Evolutionary conservation across 2,329 filamentous ascomycete species (phyloP).

Genomic region (Cladobotryum mycophilum): DNA sequence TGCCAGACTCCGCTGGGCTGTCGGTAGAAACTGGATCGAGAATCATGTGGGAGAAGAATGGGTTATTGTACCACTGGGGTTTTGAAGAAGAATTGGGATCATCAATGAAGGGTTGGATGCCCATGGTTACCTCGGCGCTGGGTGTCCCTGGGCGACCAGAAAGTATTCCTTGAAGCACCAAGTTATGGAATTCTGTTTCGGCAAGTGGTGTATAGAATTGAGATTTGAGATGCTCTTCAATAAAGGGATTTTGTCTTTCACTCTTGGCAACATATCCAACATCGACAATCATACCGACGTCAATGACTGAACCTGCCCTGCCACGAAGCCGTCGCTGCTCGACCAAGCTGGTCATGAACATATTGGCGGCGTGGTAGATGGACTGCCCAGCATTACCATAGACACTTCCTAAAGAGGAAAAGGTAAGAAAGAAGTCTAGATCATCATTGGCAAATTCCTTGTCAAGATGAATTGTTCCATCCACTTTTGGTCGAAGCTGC

Average conservation of each 20-base stretch:
- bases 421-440: not conserved
- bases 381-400: not conserved
- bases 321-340: not conserved
- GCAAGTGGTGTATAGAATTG: not conserved
- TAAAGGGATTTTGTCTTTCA: not conserved
- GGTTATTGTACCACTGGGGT: not conserved
- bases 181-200: not conserved
- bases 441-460: not conserved
- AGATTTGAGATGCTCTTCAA: no score
- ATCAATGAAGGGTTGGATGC: not conserved
- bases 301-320: not conserved
- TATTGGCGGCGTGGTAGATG: not conserved
- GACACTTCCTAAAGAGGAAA: not conserved
- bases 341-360: not conserved
- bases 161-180: not conserved
- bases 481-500: not conserved
- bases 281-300: not conserved
- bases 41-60: slow-evolving; percentile 1
- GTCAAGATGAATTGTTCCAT: not conserved
- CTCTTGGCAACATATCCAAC: not conserved
- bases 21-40: not conserved
- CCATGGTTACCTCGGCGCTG: not conserved
- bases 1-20: not conserved
- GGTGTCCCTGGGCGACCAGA: not conserved
- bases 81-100: not conserved